Conservation (phyloP, 306 rosid species). For the Castanea crenata region DNA sequence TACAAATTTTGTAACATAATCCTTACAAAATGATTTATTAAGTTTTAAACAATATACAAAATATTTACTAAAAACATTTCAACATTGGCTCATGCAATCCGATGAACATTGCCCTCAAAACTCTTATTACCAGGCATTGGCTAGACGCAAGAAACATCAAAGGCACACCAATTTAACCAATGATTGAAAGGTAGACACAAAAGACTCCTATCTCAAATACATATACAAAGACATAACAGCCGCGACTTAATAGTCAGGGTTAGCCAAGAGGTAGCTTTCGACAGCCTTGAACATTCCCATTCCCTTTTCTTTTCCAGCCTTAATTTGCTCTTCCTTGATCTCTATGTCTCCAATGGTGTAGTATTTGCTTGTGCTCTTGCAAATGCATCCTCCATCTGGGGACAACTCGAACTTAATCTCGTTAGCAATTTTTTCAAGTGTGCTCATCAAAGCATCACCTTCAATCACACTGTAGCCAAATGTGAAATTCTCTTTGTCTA, state of each 20-base stretch:
- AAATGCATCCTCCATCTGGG: constrained; percentile 37
- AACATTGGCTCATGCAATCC: no score
- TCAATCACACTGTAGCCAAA: constrained; percentile 42
- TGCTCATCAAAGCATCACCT: constrained; percentile 31
- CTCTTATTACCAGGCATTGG: no score
- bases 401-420: constrained; percentile 31
- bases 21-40: no score
- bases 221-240: no score
- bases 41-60: no score
- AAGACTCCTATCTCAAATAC: no score
- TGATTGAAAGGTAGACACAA: no score
- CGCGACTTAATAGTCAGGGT: constrained; percentile 14
- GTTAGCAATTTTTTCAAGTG: constrained; percentile 37
- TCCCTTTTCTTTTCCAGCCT: constrained; percentile 42
- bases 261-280: constrained; percentile 38
- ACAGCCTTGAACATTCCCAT: constrained; percentile 39
- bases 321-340: constrained; percentile 30
- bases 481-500: constrained; percentile 31
- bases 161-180: no score
- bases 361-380: constrained; percentile 35
- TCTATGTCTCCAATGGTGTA: constrained; percentile 33
- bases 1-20: no score
- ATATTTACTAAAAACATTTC: no score
- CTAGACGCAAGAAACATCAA: no score
- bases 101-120: no score